These are phyloP conservation scores for Fusarium xyrophilum DNA, from an alignment of 2,329 filamentous ascomycete species.

Conservation along the genomic window DNA sequence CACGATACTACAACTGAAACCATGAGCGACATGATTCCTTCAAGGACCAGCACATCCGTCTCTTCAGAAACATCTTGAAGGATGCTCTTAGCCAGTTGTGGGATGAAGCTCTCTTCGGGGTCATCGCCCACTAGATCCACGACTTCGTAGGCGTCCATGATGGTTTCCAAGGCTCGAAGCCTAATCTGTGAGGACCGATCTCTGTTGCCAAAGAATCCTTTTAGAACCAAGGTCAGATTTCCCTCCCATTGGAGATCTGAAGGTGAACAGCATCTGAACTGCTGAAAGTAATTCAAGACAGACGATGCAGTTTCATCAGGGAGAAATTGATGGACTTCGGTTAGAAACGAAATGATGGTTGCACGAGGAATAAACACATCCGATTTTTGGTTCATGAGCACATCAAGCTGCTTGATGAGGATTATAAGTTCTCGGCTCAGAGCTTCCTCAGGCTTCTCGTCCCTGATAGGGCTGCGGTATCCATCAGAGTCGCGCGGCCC, in stretches of 20 bases:
- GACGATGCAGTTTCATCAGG: constrained; percentile 69
- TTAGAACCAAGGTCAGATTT: constrained; percentile 66
- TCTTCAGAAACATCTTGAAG: constrained; percentile 68
- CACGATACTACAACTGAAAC: constrained; percentile 69
- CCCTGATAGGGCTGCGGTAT: constrained; percentile 34
- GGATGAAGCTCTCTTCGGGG: constrained; percentile 63
- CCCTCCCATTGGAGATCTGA: constrained; percentile 73
- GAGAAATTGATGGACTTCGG: constrained; percentile 65
- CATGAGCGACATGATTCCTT: constrained; percentile 69
- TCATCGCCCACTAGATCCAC: constrained; percentile 65
- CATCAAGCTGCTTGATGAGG: constrained; percentile 59
- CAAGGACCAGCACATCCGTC: constrained; percentile 68
- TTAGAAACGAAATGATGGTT: constrained; percentile 71
- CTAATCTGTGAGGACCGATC: constrained; percentile 67
- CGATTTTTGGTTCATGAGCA: constrained; percentile 52
- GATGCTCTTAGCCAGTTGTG: constrained; percentile 66
- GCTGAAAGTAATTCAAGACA: constrained; percentile 71
- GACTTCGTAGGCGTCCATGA: constrained; percentile 66
- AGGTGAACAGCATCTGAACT: constrained; percentile 74
- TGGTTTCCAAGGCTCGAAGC: constrained; percentile 65
- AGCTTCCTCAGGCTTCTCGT: constrained; percentile 47
- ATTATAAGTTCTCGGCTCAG: constrained; percentile 53
- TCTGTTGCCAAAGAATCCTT: constrained; percentile 69
- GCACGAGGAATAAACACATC: constrained; percentile 68
- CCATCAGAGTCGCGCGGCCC: constrained; percentile 40